Percentiles rank a stretch among this genome's conserved stretches.
Conservation (phyloP, 495 filamentous ascomycete genomes). For the Aspergillus asperescens region DNA sequence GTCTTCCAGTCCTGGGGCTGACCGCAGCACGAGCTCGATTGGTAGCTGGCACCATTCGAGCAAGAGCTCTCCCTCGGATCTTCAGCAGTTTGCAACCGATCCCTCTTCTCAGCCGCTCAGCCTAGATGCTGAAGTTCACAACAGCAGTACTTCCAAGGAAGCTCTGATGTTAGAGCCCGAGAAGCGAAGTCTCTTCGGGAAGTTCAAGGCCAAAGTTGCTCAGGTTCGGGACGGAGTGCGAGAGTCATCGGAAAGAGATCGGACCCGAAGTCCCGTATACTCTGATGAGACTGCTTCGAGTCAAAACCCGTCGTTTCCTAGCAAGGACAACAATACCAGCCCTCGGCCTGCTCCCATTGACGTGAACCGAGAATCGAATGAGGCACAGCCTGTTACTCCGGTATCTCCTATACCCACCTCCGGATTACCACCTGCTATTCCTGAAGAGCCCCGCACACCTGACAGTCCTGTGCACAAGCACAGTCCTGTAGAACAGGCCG, state of each 20-base stretch:
- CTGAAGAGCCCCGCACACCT: conserved; percentile 38
- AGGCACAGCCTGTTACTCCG: conserved; percentile 25
- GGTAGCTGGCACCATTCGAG: conserved; percentile 49
- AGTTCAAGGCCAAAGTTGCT: conserved; percentile 78
- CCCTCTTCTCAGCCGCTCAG: conserved; percentile 36
- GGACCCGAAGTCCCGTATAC: conserved; percentile 48
- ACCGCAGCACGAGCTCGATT: conserved; percentile 63
- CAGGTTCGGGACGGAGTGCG: conserved; percentile 67
- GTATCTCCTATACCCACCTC: conserved; percentile 32
- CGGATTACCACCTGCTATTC: conserved; percentile 36
- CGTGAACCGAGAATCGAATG: conserved; percentile 20
- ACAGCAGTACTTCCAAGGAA: conserved; percentile 28
- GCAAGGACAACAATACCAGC: conserved; percentile 15
- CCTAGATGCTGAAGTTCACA: conserved; percentile 35
- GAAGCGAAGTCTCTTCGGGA: conserved; percentile 69
- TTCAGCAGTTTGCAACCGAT: conserved; percentile 31
- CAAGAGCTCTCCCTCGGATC: conserved; percentile 25
- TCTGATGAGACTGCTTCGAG: conserved; percentile 25
- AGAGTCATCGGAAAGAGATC: conserved; percentile 50
- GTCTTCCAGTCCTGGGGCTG: conserved; percentile 58
- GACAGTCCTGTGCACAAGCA: conserved; percentile 18
- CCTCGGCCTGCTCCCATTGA: conserved; percentile 27
- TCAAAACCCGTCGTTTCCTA: conserved; percentile 27
- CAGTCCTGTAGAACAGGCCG: neutral
- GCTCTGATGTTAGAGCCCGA: conserved; percentile 45